Base-by-base conservation (phyloP, 169 alveolate genomes). In the Cryptosporidium sp. region DNA sequence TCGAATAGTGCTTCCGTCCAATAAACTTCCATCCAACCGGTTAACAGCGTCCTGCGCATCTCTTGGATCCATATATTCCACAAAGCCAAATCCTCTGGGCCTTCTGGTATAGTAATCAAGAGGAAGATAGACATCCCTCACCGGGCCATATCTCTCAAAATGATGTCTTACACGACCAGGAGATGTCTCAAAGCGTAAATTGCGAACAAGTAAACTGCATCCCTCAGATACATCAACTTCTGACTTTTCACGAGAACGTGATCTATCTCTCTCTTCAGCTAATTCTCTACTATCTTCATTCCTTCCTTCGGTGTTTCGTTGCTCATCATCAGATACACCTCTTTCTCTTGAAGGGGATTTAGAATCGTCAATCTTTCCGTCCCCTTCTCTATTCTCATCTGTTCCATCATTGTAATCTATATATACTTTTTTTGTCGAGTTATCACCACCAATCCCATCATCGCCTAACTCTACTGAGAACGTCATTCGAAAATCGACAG, bases 61-160 rank as follows among this genome's bases (percentile, higher is more conserved):
- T 70, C 92, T 91, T 41, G 95, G 95, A 23, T 95, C 95, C 84
- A 84, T 92, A 84, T 93, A 96, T 85, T 96, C 98, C 5, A 96
- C 97, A 68, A 96, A 96, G 1, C 98, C 98, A 62, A 96, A 96
- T 10, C 98, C 98, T 50, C 98, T 92, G 2, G 98, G 98, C 84
- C 93, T 93, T 74, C 92, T 92, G 33, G 97, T 93, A 91, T 96
- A 95, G 91, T 94, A 96, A 69, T 96, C 98, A 45, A 95, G 93
- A 23, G 98, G 98, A 45, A 96, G 89, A 75, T 96, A 96, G 29
- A 96, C 98, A 84, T 96, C 98, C 52, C 97, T 92, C 50, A 96
- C 94, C 23, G 95, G 94, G 7, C 98, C 98, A 71, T 85, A 95
- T 84, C 86, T 94, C 73, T 92, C 87, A 71, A 95, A 95, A 52